Base-by-base conservation (phyloP, 495 filamentous ascomycete species). In the Chlorociboria aeruginascens region DNA sequence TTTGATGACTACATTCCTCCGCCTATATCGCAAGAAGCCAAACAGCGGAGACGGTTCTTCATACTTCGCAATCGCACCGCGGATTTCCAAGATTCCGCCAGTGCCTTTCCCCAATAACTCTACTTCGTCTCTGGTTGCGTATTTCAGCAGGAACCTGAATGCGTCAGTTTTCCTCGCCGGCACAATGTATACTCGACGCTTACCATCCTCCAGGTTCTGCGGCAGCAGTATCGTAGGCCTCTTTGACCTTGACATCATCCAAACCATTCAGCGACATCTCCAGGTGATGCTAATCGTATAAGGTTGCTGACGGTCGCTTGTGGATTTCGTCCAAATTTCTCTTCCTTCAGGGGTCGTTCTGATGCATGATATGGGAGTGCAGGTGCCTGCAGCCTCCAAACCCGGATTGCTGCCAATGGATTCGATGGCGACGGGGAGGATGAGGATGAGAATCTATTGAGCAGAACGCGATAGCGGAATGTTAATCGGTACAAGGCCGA, bases 211-310 rank as follows among this genome's bases (percentile, higher is more conserved):
- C 92, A 34, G 85, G 80, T 61, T 98, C 93, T 33, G 72, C 73
- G 50, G 82, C 69, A 40, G 88, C 83, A 54, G 73, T 67, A 55
- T 89, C 85, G 69, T 94, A 83, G 54, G 89, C 89, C 65, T 90
- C 88, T 64, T 78, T 73, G 60, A 98, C 72, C 54, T 75, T 73
- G 56, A 76, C 70, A 70, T 78, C 75, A 69, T 97, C 92, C 70
- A 98, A 72, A 54, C 92, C 92, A 82, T 97, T 95, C 67, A 98
- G 74, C 73, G 92, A 97, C 92, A 98, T 98, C 17, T 39, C 58
- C 58, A 33, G 49, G 40, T 34, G 40, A 49, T 48, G 25, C 38
- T 39, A 17, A 31, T 20, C 34, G n/a, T 25, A 25, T 25, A 25
- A 25, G 20, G 20, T 25, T 25, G 20, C 1, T 25, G 4, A 25